A percentile compares a stretch with the other conserved stretches of the same genome.
These are phyloP conservation scores for Nitzschia inconspicua DNA, from an alignment of 108 stramenopile genomes.

Conservation along the genomic window DNA sequence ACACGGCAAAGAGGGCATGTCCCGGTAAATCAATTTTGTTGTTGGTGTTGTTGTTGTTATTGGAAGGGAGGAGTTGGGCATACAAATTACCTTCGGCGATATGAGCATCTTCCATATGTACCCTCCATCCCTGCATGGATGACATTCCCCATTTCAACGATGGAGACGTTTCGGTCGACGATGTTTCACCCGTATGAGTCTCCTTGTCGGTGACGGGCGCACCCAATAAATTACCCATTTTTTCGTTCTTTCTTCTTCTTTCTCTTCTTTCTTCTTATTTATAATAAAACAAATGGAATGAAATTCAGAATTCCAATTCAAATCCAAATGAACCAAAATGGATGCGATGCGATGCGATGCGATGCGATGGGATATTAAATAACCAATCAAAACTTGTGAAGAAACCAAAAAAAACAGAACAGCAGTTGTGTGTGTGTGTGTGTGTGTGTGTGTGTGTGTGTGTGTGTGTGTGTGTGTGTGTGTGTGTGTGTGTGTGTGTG, in stretches of 20 bases:
- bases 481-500: too few relatives aligned
- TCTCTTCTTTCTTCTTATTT: neutral
- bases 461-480: too few relatives aligned
- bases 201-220: constrained; percentile 67
- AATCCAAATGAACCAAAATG: neutral
- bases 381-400: too few relatives aligned
- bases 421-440: too few relatives aligned
- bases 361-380: too few relatives aligned
- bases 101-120: constrained; percentile 90
- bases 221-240: constrained; percentile 67
- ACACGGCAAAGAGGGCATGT: constrained; percentile 80
- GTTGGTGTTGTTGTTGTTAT: neutral
- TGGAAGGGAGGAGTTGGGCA: neutral
- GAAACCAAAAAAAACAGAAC: too few relatives aligned
- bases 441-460: too few relatives aligned
- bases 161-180: constrained; percentile 18
- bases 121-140: constrained; percentile 89
- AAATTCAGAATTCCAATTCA: neutral
- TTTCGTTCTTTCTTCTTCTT: neutral
- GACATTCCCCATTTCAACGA: constrained; percentile 62
- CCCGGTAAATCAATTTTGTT: constrained; percentile 19
- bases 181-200: constrained; percentile 46
- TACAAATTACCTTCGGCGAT: constrained; percentile 20
- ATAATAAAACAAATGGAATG: neutral
- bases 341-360: too few relatives aligned